Evolutionary conservation across 495 filamentous ascomycete species (phyloP).

Genomic region (Apiosordaria backusii): DNA sequence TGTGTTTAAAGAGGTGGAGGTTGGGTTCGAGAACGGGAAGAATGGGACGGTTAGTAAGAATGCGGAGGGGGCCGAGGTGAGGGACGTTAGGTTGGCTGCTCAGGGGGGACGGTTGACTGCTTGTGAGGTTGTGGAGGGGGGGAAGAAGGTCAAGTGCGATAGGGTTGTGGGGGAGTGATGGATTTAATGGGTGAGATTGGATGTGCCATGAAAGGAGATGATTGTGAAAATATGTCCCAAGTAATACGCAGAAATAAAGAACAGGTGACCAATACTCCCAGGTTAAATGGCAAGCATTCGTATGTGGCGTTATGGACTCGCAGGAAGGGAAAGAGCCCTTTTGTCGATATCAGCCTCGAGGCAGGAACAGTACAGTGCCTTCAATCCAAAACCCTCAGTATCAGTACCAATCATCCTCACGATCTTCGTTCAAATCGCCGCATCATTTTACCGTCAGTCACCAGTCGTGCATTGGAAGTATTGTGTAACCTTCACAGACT

Average conservation of each 20-base stretch:
- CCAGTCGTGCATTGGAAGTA: too few species aligned
- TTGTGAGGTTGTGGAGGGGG: slow-evolving; percentile 18
- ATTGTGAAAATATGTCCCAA: not conserved
- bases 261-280: too few species aligned
- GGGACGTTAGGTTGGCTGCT: slow-evolving; percentile 19
- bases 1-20: slow-evolving; percentile 15
- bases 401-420: too few species aligned
- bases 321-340: too few species aligned
- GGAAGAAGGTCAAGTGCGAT: slow-evolving; percentile 15
- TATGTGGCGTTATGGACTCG: too few species aligned
- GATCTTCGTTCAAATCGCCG: too few species aligned
- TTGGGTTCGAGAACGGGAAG: slow-evolving; percentile 5
- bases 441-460: too few species aligned
- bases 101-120: slow-evolving; percentile 31
- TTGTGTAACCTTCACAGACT: not conserved
- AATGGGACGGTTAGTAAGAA: slow-evolving; percentile 4
- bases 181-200: not conserved
- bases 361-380: too few species aligned
- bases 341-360: too few species aligned
- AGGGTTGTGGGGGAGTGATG: slow-evolving; percentile 14
- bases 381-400: too few species aligned
- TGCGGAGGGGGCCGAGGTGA: slow-evolving; percentile 18
- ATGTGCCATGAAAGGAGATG: not conserved
- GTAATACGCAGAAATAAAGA: too few species aligned
- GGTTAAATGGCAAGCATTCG: too few species aligned